phyloP scores from a whole-genome alignment of 75 land plant genomes.

The Azolla pinnata region DNA sequence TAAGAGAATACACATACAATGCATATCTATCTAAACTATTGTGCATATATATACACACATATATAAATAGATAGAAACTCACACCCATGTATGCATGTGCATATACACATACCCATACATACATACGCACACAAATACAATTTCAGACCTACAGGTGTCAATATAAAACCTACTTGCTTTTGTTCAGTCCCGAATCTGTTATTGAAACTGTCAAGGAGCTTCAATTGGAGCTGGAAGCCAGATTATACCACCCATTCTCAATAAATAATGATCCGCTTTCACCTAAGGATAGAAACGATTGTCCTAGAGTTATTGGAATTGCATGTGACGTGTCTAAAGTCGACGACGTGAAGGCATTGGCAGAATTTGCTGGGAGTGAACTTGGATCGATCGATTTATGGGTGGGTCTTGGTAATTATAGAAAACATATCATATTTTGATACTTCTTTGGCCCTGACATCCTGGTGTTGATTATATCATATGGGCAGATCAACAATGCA shows the following conservation, averaged over 20 bases:
- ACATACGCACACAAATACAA: too few relatives aligned
- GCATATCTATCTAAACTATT: too few relatives aligned
- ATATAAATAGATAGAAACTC: too few relatives aligned
- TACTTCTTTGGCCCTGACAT: background rate
- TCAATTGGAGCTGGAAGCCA: conserved; percentile 38
- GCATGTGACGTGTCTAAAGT: conserved; percentile 81
- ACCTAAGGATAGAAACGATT: conserved; percentile 13
- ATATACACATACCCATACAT: too few relatives aligned
- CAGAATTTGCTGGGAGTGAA: conserved; percentile 54
- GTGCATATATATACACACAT: too few relatives aligned
- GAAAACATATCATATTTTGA: background rate
- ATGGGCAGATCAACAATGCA: conserved; percentile 83
- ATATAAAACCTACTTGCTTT: background rate
- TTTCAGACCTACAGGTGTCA: too few relatives aligned
- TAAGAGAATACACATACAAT: too few relatives aligned
- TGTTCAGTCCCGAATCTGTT: conserved; percentile 70
- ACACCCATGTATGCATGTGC: too few relatives aligned
- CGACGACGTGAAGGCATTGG: conserved; percentile 67
- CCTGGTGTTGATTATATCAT: background rate
- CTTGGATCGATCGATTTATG: conserved; percentile 84
- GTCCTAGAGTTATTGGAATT: conserved; percentile 65
- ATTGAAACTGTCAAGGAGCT: conserved; percentile 60
- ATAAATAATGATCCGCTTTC: conserved; percentile 11
- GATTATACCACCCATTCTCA: conserved; percentile 3
- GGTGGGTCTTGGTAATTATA: conserved; percentile 34